phyloP scores from a whole-genome alignment of 2,329 filamentous ascomycete genomes.

The Aspergillus persii region DNA sequence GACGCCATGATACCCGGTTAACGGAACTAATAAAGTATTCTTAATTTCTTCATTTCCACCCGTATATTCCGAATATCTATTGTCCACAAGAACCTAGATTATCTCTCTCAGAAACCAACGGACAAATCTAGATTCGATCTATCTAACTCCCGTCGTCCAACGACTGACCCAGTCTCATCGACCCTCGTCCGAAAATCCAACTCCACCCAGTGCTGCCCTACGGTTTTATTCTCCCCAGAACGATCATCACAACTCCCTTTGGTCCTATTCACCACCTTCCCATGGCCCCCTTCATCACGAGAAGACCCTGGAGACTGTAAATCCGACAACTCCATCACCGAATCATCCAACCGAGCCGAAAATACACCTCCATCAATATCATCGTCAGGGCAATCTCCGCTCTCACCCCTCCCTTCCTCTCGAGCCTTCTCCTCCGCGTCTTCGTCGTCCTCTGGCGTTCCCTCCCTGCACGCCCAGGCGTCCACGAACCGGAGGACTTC shows the following conservation, averaged over 20 bases:
- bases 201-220: slow-evolving; percentile 24
- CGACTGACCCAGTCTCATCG: slow-evolving; percentile 19
- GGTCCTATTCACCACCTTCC: neutral
- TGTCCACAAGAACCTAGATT: too few relatives aligned
- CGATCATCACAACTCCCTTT: neutral
- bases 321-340: neutral
- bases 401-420: neutral
- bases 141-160: slow-evolving; percentile 5
- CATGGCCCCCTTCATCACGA: neutral
- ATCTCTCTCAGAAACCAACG: too few relatives aligned
- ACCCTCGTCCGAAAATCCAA: slow-evolving; percentile 13
- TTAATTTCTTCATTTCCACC: neutral
- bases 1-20: slow-evolving; percentile 1
- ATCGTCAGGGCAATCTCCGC: neutral
- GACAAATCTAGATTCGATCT: neutral
- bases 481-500: slow-evolving; percentile 57
- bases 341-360: neutral
- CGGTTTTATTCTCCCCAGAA: neutral
- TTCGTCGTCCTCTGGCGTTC: slow-evolving; percentile 53
- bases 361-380: slow-evolving; percentile 3
- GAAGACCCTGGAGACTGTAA: neutral
- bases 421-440: slow-evolving; percentile 18
- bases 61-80: too few relatives aligned
- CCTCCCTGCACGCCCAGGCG: slow-evolving; percentile 51
- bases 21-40: neutral